Evolutionary conservation across 108 stramenopile genomes (phyloP), one percentile per base, ranked within the genome.

Genomic region (Cylindrotheca closterium): DNA sequence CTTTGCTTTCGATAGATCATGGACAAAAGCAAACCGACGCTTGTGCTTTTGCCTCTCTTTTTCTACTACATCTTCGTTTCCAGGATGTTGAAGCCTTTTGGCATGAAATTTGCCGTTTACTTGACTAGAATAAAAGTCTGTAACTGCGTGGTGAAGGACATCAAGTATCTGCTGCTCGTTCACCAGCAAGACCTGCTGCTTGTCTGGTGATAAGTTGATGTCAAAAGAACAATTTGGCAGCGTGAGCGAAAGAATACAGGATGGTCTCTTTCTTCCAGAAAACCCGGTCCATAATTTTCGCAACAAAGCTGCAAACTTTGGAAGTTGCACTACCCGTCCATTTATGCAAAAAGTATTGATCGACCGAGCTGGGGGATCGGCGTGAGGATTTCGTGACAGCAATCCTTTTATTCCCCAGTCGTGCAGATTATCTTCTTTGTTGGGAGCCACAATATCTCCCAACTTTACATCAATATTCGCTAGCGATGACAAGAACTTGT

Each of bases 151-250:
- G 29, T 75, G 64, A 2, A 95, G 46, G 30, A 80, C 47, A 12
- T 70, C 70, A 27, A 62, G 58, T 7, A 97, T 65, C 1, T 73
- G 75, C 3, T 70, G 55, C 66, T 95, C 95, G 32, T 91, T 79
- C 21, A 79, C 80, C 29, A 99, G 69, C 53, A 97, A 71, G 17
- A 98, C 94, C 54, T 96, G 81, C 28, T 97, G 80, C 67, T 99
- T 99, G 80, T 99, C 96, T 0, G 98, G 98, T 10, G 95, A 86
- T 45, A 98, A 55, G 67, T 99, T 99, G 53, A 98, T 88, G 70
- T 99, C 99, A 65, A 89, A 97, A 18, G 77, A 67, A 15, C 84
- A 59, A 30, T 89, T 82, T 4, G 97, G 97, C 1, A 97, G 51
- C 3, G 73, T 74, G 28, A 98, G 79, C 63, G 71, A 63, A 30